Evolutionary conservation across 78 protist genomes (phyloP).

Genomic region (Dictyostelium brefeldianum): DNA sequence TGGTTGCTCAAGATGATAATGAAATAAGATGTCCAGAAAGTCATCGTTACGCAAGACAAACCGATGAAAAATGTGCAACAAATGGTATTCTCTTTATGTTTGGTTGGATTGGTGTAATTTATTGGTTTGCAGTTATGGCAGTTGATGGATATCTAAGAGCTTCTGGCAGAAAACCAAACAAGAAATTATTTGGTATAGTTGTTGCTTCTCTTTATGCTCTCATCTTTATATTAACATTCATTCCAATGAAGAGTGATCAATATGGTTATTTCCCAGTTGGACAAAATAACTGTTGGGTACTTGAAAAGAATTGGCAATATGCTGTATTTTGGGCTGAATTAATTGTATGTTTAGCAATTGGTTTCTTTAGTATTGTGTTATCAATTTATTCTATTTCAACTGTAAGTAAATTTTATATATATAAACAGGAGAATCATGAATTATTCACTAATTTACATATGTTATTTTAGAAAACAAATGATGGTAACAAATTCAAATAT

Average conservation of each 20-base stretch:
- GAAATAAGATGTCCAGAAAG: not conserved
- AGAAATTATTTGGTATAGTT: not conserved
- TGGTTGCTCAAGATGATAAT: not conserved
- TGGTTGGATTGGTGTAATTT: slow-evolving; percentile 4
- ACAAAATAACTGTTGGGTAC: slow-evolving; percentile 16
- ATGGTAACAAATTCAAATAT: not conserved
- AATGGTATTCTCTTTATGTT: slow-evolving; percentile 19
- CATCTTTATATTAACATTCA: not conserved
- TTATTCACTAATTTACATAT: not conserved
- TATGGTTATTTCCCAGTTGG: slow-evolving; percentile 24
- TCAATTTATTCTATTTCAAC: not conserved
- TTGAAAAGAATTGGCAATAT: not conserved
- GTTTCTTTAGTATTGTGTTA: not conserved
- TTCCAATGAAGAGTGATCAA: slow-evolving; percentile 5
- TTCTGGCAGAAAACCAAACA: not conserved
- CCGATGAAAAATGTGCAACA: slow-evolving; percentile 9
- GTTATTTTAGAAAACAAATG: not conserved
- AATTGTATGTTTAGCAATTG: not conserved
- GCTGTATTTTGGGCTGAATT: slow-evolving; percentile 47
- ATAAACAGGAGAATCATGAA: no score
- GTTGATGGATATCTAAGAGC: slow-evolving; percentile 14
- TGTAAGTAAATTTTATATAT: no score
- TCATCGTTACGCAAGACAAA: slow-evolving; percentile 2
- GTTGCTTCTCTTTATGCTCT: not conserved
- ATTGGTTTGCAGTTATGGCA: not conserved